Base-by-base conservation (phyloP, 176 grass and related monocot species). In the Hsuehochloa calcarea region DNA sequence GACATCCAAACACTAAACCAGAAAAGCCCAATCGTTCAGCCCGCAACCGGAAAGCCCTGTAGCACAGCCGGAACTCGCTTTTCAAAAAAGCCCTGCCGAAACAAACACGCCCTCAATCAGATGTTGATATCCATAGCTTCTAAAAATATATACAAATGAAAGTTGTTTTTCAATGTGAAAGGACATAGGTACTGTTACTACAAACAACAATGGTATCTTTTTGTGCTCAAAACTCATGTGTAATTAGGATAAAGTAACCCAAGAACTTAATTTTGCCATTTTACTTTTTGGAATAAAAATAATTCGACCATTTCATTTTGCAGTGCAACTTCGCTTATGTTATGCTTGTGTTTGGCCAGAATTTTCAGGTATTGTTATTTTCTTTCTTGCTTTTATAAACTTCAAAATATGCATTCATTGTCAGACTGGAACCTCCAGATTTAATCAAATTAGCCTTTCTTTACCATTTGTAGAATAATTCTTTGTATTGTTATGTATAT, bases 321-420 rank as follows among this genome's bases (percentile, higher is more conserved):
- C 91, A 95, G 95, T 98, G 95, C 91, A 98, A 98, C 80, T 87
- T 92, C 22, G 89, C 93, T 43, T 98, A 95, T 84, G 92, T 98
- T 70, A 93, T 90, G 86, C 89, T 91, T 81, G 91, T 98, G 74
- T 83, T 98, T 77, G 95, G 82, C 31, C 89, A 98, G 85, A 95
- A 98, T 85, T 90, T 98, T 26, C 93, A 98, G 95, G 95, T 98
- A 95, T 71, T 80, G 1, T 55, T 77, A 23, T 77, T 79, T 69
- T 50, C 37, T 59, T 66, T 86, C 37, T 50, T 75, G 20, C 63
- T 85, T 70, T 73, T 31, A 50, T 79, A 47, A 82, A 72, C 45
- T 62, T 58, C 35, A 87, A 70, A 37, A 73, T 60, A 29, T 50
- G 5, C 49, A 68, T 74, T 51, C 10, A 34, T 47, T 79, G 67